Evolutionary conservation across 225 moss, liverwort and hornwort species (phyloP), one percentile per base, ranked within the genome.

Genomic region (Anthoceros angustus): DNA sequence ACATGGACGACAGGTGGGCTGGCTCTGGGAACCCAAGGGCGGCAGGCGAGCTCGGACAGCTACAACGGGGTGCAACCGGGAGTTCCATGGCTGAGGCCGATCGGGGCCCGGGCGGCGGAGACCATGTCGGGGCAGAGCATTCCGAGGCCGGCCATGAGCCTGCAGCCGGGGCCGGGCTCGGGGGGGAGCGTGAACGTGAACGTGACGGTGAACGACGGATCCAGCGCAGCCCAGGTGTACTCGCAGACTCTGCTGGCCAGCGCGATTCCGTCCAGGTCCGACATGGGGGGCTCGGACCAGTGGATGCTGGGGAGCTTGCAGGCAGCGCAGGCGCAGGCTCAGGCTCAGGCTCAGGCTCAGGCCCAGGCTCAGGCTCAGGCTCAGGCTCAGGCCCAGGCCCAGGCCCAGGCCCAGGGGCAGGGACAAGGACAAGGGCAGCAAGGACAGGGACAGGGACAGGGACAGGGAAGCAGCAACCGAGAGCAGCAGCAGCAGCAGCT

Each of bases 1-100:
- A 15, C 55, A 0, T 23, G 7, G 7, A 23, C 55, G 67, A 86
- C 84, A 61, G 80, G 83, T 23, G 88, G 84, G 46, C 70, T 91
- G 70, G 83, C 86, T 39, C 75, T 75, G 66, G 73, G 71, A 38
- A 78, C 76, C 73, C 86, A 79, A 70, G 79, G 79, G 68, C 84
- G 82, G 77, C 68, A 67, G 26, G 74, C 71, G 16, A 66, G 82
- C 10, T 71, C 73, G 48, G 83, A 84, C 62, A 86, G 70, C 64
- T 89, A 77, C 74, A 84, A 74, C 74, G 83, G 80, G 43, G 79
- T 93, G 69, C 86, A 85, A 49, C 69, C 82, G 63, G 61, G 81
- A 18, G 83, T 82, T 68, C 77, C 87, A 60, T 93, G 93, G 93
- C 73, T 87, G 63, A 79, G 93, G 64, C 81, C 85, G 66, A 75